phyloP scores from a whole-genome alignment of 257 asterid genomes.

The Jacaranda copaia region DNA sequence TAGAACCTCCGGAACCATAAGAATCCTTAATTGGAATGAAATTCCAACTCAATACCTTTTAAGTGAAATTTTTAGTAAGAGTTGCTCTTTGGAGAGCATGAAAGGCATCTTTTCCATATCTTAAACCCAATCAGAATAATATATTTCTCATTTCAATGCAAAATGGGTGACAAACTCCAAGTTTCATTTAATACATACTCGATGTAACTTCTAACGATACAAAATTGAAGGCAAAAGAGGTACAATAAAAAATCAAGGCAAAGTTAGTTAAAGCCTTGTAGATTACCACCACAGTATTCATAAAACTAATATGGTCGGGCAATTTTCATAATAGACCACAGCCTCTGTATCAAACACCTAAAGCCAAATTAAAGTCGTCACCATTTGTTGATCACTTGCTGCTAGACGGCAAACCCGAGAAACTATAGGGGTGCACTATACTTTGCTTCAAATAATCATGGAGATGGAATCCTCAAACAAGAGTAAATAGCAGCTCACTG shows the following conservation, averaged over 20 bases:
- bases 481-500: constrained; percentile 46
- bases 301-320: constrained; percentile 33
- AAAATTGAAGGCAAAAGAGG: constrained; percentile 42
- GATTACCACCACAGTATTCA: constrained; percentile 26
- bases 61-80: too few relatives aligned
- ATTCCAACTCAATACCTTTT: too few relatives aligned
- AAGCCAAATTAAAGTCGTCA: constrained; percentile 44
- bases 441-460: constrained; percentile 36
- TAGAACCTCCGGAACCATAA: too few relatives aligned
- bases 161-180: constrained; percentile 9
- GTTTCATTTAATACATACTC: constrained; percentile 31
- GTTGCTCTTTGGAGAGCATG: too few relatives aligned
- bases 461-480: constrained; percentile 20
- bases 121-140: constrained; percentile 14
- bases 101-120: background rate
- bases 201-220: constrained; percentile 41
- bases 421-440: constrained; percentile 27
- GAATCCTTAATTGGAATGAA: too few relatives aligned
- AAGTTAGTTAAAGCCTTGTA: constrained; percentile 27
- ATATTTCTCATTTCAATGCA: constrained; percentile 29
- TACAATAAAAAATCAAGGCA: constrained; percentile 32
- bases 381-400: constrained; percentile 29
- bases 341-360: constrained; percentile 44
- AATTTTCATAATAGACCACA: constrained; percentile 15
- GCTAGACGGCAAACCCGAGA: constrained; percentile 25